Evolutionary conservation across 345 rosid species (phyloP).

Genomic region (Garcia nutans): DNA sequence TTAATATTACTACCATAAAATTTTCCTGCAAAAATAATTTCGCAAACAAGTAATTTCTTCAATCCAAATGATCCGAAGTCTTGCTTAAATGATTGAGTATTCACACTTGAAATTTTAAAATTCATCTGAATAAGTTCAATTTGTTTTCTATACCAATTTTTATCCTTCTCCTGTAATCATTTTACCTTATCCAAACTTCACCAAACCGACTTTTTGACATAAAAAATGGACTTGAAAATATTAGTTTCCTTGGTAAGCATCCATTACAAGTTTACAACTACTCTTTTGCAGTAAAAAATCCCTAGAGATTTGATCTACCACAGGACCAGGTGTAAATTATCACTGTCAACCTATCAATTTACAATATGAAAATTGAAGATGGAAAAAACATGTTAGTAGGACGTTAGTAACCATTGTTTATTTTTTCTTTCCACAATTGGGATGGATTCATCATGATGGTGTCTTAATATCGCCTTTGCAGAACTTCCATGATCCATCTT

Average conservation of each 20-base stretch:
- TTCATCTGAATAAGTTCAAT: too few relatives aligned
- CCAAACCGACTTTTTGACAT: too few relatives aligned
- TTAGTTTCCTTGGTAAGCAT: constrained; percentile 1
- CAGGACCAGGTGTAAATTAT: neutral
- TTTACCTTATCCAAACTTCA: too few relatives aligned
- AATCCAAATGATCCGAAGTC: too few relatives aligned
- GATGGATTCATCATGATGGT: constrained; percentile 41
- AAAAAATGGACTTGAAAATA: too few relatives aligned
- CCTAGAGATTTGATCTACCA: neutral
- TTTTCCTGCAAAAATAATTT: too few relatives aligned
- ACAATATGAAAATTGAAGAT: neutral
- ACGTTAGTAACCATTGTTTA: neutral
- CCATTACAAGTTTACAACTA: neutral
- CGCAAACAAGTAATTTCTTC: too few relatives aligned
- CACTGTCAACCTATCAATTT: constrained; percentile 1
- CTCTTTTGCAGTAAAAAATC: neutral
- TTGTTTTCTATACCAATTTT: too few relatives aligned
- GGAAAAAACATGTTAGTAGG: constrained; percentile 7
- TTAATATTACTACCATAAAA: too few relatives aligned
- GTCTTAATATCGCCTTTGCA: constrained; percentile 63
- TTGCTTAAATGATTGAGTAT: too few relatives aligned
- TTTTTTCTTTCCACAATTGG: neutral
- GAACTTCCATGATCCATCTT: constrained; percentile 84
- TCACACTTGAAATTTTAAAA: too few relatives aligned
- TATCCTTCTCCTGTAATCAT: too few relatives aligned